These are phyloP conservation scores for Groenewaldozyma sp. DNA, from an alignment of 1,139 yeast genomes.

Conservation along the genomic window DNA sequence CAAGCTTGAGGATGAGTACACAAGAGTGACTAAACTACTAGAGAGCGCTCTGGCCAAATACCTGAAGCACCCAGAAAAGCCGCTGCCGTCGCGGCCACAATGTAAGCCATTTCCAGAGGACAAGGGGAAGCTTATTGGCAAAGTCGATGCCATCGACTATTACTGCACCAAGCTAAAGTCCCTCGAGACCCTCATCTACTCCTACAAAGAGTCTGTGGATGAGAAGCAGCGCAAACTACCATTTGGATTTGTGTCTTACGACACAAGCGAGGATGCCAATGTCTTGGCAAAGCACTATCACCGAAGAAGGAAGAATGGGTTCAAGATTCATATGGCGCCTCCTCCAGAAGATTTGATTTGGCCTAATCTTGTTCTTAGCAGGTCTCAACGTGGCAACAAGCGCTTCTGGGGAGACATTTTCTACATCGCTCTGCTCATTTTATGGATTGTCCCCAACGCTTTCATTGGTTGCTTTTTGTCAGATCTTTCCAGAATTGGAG, in stretches of 20 bases:
- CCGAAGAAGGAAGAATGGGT: constrained; percentile 11
- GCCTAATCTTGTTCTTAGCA: constrained; percentile 28
- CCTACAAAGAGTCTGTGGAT: constrained; percentile 20
- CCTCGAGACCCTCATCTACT: constrained; percentile 23
- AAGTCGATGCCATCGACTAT: constrained; percentile 29
- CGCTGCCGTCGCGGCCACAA: constrained; percentile 19
- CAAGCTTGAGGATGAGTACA: constrained; percentile 23
- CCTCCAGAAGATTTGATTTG: constrained; percentile 32
- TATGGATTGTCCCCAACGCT: constrained; percentile 36
- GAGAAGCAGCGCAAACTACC: constrained; percentile 16
- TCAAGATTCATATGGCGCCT: constrained; percentile 27
- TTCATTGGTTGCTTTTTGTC: constrained; percentile 34
- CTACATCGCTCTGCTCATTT: constrained; percentile 24
- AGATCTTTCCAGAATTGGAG: constrained; percentile 31
- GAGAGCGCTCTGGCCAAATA: constrained; percentile 30
- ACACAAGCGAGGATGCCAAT: constrained; percentile 24
- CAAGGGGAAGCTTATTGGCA: constrained; percentile 9
- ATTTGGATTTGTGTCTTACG: constrained; percentile 33
- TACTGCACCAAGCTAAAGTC: constrained; percentile 17
- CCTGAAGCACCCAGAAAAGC: constrained; percentile 23
- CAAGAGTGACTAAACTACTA: constrained; percentile 19
- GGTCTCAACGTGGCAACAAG: constrained; percentile 26
- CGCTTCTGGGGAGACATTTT: constrained; percentile 30
- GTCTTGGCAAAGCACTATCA: constrained; percentile 17
- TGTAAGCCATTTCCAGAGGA: constrained; percentile 19